These are phyloP conservation scores for Hansenula sp. DNA, from an alignment of 1,139 yeast species.

Conservation along the genomic window DNA sequence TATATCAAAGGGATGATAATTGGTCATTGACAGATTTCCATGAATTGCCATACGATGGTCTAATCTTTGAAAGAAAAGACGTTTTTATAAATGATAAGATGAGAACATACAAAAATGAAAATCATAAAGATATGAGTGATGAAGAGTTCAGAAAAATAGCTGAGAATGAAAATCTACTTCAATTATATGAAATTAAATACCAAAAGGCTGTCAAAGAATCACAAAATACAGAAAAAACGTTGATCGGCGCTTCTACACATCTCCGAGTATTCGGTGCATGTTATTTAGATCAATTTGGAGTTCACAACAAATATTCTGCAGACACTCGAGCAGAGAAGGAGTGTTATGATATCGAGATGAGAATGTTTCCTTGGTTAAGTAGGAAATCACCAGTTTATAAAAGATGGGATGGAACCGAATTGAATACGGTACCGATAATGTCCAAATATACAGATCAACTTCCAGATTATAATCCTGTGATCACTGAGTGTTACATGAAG, in stretches of 20 bases:
- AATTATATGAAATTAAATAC: constrained; percentile 3
- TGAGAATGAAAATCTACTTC: constrained; percentile 3
- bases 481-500: constrained; percentile 22
- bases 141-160: neutral
- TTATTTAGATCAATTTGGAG: constrained; percentile 27
- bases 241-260: constrained; percentile 31
- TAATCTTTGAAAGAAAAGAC: constrained; percentile 4
- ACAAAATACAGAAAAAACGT: constrained; percentile 18
- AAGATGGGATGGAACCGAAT: constrained; percentile 33
- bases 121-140: neutral
- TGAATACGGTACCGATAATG: neutral
- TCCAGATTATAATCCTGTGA: neutral
- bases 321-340: neutral
- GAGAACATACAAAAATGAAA: constrained; percentile 1
- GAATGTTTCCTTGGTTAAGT: constrained; percentile 38
- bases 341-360: constrained; percentile 31
- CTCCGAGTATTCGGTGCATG: constrained; percentile 39
- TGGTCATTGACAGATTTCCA: constrained; percentile 9
- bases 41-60: constrained; percentile 5
- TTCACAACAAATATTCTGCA: constrained; percentile 2
- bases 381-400: constrained; percentile 31
- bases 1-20: constrained; percentile 3
- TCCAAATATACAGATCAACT: neutral
- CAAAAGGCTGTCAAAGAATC: neutral
- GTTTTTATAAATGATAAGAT: constrained; percentile 2